A percentile compares a stretch with the other conserved stretches of the same genome.
These are phyloP conservation scores for Paecilomyces sp. DNA, from an alignment of 2,329 filamentous ascomycete species.

Conservation along the genomic window DNA sequence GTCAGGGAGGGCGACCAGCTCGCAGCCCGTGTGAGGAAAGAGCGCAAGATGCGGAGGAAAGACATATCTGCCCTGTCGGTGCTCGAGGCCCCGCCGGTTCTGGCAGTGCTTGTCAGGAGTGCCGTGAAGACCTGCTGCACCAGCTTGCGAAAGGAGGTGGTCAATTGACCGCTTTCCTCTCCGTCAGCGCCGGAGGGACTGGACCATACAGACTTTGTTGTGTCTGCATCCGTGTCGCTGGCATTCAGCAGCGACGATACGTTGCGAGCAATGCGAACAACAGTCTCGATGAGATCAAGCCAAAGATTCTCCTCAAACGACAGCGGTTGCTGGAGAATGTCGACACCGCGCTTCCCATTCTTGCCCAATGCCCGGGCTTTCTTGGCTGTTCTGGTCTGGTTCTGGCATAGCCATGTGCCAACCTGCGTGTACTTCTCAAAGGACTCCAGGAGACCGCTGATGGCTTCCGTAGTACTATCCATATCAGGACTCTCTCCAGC, in stretches of 20 bases:
- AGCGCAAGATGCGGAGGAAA: constrained; percentile 81
- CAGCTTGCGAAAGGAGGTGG: constrained; percentile 63
- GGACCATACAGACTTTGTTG: constrained; percentile 10
- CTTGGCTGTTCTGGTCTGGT: constrained; percentile 61
- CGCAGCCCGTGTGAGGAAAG: constrained; percentile 78
- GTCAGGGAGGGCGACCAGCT: constrained; percentile 76
- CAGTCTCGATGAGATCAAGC: constrained; percentile 57
- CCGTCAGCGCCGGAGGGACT: constrained; percentile 12
- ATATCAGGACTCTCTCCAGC: constrained; percentile 51
- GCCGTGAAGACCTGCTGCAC: constrained; percentile 90
- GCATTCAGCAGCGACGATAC: constrained; percentile 50
- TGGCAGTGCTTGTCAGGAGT: constrained; percentile 68
- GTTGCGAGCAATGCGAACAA: constrained; percentile 57
- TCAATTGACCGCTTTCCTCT: constrained; percentile 39
- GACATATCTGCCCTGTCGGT: constrained; percentile 52
- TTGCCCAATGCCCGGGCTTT: constrained; percentile 19
- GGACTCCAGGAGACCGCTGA: constrained; percentile 66
- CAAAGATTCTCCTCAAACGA: constrained; percentile 57
- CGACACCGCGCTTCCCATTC: constrained; percentile 30
- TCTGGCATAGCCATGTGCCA: constrained; percentile 91
- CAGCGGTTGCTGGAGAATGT: constrained; percentile 49
- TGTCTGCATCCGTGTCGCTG: constrained; percentile 21
- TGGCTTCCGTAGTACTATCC: constrained; percentile 55
- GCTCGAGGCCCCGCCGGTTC: constrained; percentile 21
- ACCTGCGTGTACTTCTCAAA: constrained; percentile 87